Evolutionary conservation across 495 filamentous ascomycete genomes (phyloP), one percentile per base, ranked within the genome.

Genomic region (Aspergillus cavernicola): DNA sequence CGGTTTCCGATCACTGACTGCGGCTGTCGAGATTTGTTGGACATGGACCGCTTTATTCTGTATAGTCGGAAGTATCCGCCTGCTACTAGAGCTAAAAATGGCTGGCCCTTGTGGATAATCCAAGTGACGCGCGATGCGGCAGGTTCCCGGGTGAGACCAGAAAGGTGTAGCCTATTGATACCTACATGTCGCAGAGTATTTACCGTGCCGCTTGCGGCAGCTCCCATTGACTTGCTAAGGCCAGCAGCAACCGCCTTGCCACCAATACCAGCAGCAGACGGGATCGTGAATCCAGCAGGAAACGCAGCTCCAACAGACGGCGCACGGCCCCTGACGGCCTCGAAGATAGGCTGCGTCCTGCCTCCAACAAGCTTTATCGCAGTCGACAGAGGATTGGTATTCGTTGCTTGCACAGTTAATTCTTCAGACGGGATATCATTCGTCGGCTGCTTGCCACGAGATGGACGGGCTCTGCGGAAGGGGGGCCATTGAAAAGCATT

Each of bases 401-500:
- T 67, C 10, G 77, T 74, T 18, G 80, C 74, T 19, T 79, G 80
- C 3, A 79, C 78, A 12, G 71, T 63, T 1, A 76, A 49, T 8
- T 80, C 70, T 28, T 75, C 74, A 12, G 62, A 48, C 28, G 63
- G 53, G 64, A 68, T 37, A 41, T 64, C 66, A 29, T 23, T 52
- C 16, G 47, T 64, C 32, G 36, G 69, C 28, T 59, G 66, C 36
- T 72, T 73, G 22, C 60, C 63, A n/a, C 76, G 69, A 18, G 73
- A 64, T 16, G 74, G 60, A 15, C 72, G 76, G 24, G 70, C 70
- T 46, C 87, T 85, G 39, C 87, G 88, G 50, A 85, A 84, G 37
- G 92, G 92, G 26, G 92, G 92, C 92, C 92, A 97, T 36, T 87
- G 83, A 52, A 90, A 91, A 3, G 90, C 89, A 44, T 81, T 86